phyloP scores from a whole-genome alignment of 805 yeast genomes.

The Pichia heedii region DNA sequence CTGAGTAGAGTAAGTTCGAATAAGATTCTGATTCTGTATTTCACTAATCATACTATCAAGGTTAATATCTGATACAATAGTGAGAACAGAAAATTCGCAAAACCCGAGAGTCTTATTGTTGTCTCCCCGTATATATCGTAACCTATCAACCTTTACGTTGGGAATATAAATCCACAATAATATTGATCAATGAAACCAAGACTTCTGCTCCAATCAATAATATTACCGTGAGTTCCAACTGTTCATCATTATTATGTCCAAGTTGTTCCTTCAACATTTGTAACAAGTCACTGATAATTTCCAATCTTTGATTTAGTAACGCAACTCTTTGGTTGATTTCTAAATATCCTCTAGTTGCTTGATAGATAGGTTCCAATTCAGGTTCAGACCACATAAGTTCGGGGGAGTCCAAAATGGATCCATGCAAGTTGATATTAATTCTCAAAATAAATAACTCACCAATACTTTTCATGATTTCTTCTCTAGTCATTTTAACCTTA shows the following conservation, averaged over 20 bases:
- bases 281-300: conserved; percentile 84
- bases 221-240: conserved; percentile 83
- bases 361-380: conserved; percentile 93
- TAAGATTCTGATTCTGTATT: no score
- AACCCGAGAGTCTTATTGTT: no score
- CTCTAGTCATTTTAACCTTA: conserved; percentile 88
- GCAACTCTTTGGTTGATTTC: conserved; percentile 94
- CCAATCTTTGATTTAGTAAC: conserved; percentile 80
- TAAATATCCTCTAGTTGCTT: conserved; percentile 90
- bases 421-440: conserved; percentile 74
- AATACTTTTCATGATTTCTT: conserved; percentile 93
- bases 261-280: conserved; percentile 96
- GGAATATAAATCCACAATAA: conserved; percentile 35
- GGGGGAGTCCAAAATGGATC: conserved; percentile 89
- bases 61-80: no score
- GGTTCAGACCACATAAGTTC: conserved; percentile 99
- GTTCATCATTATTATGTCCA: conserved; percentile 91
- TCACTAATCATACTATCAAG: no score
- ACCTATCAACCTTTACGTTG: conserved; percentile 3
- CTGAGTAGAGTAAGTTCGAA: no score
- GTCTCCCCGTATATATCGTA: no score
- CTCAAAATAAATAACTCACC: conserved; percentile 90
- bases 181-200: conserved; percentile 76
- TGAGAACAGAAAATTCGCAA: no score
- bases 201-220: conserved; percentile 89